Percentiles rank a stretch among this genome's conserved stretches.
These are phyloP conservation scores for Mycena crocata DNA, from an alignment of 768 basidiomycete genomes.

Conservation along the genomic window DNA sequence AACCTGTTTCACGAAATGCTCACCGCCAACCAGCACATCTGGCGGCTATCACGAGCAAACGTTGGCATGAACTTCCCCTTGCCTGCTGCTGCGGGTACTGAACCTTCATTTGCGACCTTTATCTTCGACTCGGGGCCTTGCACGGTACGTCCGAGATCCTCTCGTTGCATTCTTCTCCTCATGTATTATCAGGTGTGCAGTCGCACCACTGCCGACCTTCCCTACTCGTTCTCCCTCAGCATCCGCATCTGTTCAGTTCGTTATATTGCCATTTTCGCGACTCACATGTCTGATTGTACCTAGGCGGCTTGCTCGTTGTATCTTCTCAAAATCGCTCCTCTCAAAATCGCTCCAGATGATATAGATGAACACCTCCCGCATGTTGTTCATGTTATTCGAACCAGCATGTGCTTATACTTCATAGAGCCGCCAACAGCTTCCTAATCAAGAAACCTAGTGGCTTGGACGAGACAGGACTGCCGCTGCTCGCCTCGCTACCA, in stretches of 20 bases:
- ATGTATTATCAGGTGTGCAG: neutral
- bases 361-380: neutral
- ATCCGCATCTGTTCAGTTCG: neutral
- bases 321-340: neutral
- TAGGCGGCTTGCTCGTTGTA: conserved; percentile 12
- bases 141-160: neutral
- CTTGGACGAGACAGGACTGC: neutral
- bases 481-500: neutral
- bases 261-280: neutral
- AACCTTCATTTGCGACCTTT: neutral
- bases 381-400: neutral
- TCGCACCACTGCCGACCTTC: neutral
- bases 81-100: neutral
- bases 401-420: neutral
- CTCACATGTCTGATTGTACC: neutral
- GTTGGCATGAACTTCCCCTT: neutral
- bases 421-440: neutral
- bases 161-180: neutral
- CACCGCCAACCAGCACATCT: neutral
- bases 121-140: neutral
- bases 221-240: neutral
- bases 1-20: neutral
- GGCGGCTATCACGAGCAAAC: conserved; percentile 1
- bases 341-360: too few relatives aligned
- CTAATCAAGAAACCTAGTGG: neutral